Evolutionary conservation across 352 stramenopile species (phyloP).

Genomic region (Pythium scleroteichum): DNA sequence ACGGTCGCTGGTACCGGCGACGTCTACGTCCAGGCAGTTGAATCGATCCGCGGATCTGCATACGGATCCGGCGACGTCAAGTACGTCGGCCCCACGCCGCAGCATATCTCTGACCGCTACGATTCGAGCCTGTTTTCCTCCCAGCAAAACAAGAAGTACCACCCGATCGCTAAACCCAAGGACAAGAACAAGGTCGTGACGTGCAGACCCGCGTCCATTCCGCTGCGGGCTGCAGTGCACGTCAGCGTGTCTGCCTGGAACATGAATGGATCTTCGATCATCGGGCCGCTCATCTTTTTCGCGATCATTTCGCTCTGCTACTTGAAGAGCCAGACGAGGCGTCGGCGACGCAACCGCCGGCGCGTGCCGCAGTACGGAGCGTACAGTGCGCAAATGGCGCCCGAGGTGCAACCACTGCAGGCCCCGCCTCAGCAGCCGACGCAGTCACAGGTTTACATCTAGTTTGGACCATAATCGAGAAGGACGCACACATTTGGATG

Average conservation of each 20-base stretch:
- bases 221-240: slow-evolving; percentile 8
- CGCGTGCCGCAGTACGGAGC: slow-evolving; percentile 9
- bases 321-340: slow-evolving; percentile 22
- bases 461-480: neutral
- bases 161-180: slow-evolving; percentile 29
- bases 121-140: slow-evolving; percentile 21
- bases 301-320: slow-evolving; percentile 28
- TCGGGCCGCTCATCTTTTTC: slow-evolving; percentile 20
- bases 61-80: slow-evolving; percentile 28
- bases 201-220: slow-evolving; percentile 4
- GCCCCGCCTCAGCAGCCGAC: slow-evolving; percentile 7
- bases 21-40: slow-evolving; percentile 15
- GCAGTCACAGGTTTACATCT: slow-evolving; percentile 17
- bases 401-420: slow-evolving; percentile 19
- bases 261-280: slow-evolving; percentile 1
- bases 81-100: slow-evolving; percentile 24
- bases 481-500: neutral
- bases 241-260: slow-evolving; percentile 13
- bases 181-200: slow-evolving; percentile 1
- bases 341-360: slow-evolving; percentile 5
- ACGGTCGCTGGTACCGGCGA: slow-evolving; percentile 18
- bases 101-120: slow-evolving; percentile 27
- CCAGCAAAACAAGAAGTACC: slow-evolving; percentile 21
- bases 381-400: neutral
- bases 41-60: slow-evolving; percentile 17